A percentile compares a stretch with the other conserved stretches of the same genome.
phyloP scores from a whole-genome alignment of 495 filamentous ascomycete genomes.

The Aspergillus baeticus region DNA sequence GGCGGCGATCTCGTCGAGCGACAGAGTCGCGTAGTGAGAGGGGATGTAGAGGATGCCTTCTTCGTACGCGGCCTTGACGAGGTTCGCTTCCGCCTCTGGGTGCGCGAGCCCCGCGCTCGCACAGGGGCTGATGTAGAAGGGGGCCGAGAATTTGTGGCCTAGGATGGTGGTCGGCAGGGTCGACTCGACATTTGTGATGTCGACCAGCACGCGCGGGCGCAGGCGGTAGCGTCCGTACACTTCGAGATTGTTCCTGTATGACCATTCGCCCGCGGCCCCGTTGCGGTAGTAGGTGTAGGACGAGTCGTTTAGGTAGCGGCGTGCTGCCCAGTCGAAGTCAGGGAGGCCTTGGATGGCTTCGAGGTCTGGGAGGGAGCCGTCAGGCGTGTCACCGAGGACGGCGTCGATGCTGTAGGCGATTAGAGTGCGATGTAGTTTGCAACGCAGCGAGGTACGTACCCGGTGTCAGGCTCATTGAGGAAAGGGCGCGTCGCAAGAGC shows the following conservation, averaged over 20 bases:
- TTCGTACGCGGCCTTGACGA: slow-evolving; percentile 31
- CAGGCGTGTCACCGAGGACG: slow-evolving; percentile 10
- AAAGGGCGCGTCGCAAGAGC: slow-evolving; percentile 14
- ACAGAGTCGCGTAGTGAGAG: slow-evolving; percentile 5
- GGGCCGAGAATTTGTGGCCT: slow-evolving; percentile 36
- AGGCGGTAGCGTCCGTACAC: slow-evolving; percentile 14
- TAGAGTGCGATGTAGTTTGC: neutral
- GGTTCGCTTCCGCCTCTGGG: slow-evolving; percentile 31
- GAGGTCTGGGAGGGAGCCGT: slow-evolving; percentile 8
- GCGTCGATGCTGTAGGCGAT: slow-evolving; percentile 8
- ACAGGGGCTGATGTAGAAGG: slow-evolving; percentile 43
- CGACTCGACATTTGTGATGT: slow-evolving; percentile 13
- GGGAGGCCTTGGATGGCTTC: slow-evolving; percentile 9
- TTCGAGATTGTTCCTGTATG: slow-evolving; percentile 17
- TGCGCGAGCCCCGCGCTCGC: slow-evolving; percentile 35
- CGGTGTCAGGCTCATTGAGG: slow-evolving; percentile 15
- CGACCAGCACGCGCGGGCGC: slow-evolving; percentile 11
- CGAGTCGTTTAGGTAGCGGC: slow-evolving; percentile 12
- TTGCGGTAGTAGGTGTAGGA: slow-evolving; percentile 18
- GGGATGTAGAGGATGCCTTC: slow-evolving; percentile 36
- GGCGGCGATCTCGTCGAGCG: slow-evolving; percentile 15
- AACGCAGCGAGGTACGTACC: neutral
- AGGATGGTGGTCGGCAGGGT: slow-evolving; percentile 12
- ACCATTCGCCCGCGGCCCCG: slow-evolving; percentile 15
- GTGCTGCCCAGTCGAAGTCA: slow-evolving; percentile 14